Conservation (phyloP, 192 early-diverging fungal species). For the Podila verticillata region DNA sequence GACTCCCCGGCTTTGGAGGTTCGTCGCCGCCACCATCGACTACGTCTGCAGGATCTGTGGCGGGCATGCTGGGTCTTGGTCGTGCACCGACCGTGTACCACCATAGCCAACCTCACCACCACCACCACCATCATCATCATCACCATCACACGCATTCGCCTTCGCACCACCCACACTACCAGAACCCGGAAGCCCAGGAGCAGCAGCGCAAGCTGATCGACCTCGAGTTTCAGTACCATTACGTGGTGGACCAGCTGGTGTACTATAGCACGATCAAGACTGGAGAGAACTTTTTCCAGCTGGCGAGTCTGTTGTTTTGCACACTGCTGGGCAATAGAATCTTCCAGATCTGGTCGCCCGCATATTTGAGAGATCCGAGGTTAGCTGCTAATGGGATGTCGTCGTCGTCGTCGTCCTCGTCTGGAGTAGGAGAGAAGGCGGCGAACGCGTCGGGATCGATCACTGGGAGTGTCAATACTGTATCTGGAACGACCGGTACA, state of each 20-base stretch:
- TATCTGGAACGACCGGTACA: not conserved
- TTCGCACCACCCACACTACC: slow-evolving; percentile 46
- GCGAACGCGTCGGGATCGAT: not conserved
- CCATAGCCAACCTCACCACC: not conserved
- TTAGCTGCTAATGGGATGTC: not conserved
- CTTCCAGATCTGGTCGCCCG: slow-evolving; percentile 62
- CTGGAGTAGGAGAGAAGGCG: not conserved
- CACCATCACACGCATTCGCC: slow-evolving; percentile 11
- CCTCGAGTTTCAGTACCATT: slow-evolving; percentile 71
- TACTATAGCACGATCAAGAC: slow-evolving; percentile 82
- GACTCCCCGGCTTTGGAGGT: not conserved
- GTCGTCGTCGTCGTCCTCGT: not conserved
- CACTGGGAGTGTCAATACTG: not conserved
- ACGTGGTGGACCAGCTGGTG: slow-evolving; percentile 80
- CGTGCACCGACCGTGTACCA: not conserved
- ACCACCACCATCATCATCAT: not conserved
- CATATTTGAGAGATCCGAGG: slow-evolving; percentile 43
- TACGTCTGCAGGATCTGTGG: slow-evolving; percentile 15
- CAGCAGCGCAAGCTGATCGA: slow-evolving; percentile 60
- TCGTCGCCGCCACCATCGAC: slow-evolving; percentile 4
- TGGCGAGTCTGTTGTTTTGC: slow-evolving; percentile 74
- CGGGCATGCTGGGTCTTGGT: slow-evolving; percentile 45
- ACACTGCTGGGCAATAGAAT: slow-evolving; percentile 58
- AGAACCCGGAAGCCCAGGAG: slow-evolving; percentile 32
- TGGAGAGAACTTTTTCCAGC: slow-evolving; percentile 73